These are phyloP conservation scores for Amanita polypyramis DNA, from an alignment of 768 basidiomycete species.

Conservation along the genomic window DNA sequence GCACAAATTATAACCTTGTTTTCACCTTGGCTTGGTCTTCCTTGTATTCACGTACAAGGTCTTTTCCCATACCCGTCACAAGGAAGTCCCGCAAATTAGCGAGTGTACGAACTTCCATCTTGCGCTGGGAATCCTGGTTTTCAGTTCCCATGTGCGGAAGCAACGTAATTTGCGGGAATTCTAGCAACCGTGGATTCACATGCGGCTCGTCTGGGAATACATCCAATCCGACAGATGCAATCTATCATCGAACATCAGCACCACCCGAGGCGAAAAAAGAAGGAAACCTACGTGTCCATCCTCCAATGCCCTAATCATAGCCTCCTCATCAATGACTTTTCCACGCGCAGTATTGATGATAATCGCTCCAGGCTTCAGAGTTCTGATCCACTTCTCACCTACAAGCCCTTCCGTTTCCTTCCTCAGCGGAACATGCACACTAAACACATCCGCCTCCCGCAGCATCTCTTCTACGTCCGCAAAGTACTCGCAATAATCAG, in stretches of 20 bases:
- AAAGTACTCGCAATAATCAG: slow-evolving; percentile 72
- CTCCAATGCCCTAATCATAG: slow-evolving; percentile 75
- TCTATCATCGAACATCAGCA: slow-evolving; percentile 29
- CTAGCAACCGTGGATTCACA: slow-evolving; percentile 68
- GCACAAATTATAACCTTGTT: slow-evolving; percentile 9
- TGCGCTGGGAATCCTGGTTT: slow-evolving; percentile 67
- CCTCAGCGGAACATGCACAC: slow-evolving; percentile 76
- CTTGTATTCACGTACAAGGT: slow-evolving; percentile 52
- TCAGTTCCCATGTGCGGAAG: slow-evolving; percentile 92
- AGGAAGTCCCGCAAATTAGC: slow-evolving; percentile 68
- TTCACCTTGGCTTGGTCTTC: slow-evolving; percentile 15
- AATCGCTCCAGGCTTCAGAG: slow-evolving; percentile 67
- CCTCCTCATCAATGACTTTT: slow-evolving; percentile 81
- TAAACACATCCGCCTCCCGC: slow-evolving; percentile 67
- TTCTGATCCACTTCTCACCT: slow-evolving; percentile 64
- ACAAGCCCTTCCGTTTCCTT: slow-evolving; percentile 65
- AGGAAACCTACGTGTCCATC: slow-evolving; percentile 73
- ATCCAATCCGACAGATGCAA: slow-evolving; percentile 74
- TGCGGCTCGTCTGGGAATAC: slow-evolving; percentile 81
- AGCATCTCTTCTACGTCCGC: slow-evolving; percentile 54
- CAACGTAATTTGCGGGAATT: slow-evolving; percentile 75
- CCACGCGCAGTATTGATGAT: slow-evolving; percentile 89
- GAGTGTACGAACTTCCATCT: slow-evolving; percentile 82
- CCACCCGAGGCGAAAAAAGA: not conserved
- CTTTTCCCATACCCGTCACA: slow-evolving; percentile 48